Percentiles rank a stretch among this genome's conserved stretches.
phyloP scores from a whole-genome alignment of 805 yeast species.

The Ogataea pignaliae region DNA sequence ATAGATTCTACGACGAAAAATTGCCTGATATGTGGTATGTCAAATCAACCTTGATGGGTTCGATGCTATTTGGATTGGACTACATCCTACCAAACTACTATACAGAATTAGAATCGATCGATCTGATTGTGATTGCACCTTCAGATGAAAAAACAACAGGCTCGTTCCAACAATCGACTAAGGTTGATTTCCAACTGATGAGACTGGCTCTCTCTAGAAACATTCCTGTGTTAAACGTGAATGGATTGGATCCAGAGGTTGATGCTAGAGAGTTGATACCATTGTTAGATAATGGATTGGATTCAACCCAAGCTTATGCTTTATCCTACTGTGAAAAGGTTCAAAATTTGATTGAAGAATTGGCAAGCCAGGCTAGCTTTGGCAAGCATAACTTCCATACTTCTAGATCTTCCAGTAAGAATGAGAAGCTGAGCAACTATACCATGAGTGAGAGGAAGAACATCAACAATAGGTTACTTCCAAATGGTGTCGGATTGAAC shows the following conservation, averaged over 20 bases:
- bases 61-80: conserved; percentile 39
- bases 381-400: conserved; percentile 20
- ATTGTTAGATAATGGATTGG: conserved; percentile 10
- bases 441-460: conserved; percentile 8
- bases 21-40: conserved; percentile 39
- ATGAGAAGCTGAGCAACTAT: conserved; percentile 5
- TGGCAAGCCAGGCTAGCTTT: conserved; percentile 2
- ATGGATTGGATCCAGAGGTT: conserved; percentile 5
- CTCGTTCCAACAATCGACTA: conserved; percentile 24
- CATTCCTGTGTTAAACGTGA: conserved; percentile 21
- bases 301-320: conserved; percentile 6
- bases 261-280: conserved; percentile 2
- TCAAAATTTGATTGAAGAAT: conserved; percentile 7
- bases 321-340: conserved; percentile 12
- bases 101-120: conserved; percentile 33
- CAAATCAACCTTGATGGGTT: conserved; percentile 42
- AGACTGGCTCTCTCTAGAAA: conserved; percentile 18
- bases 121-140: conserved; percentile 43
- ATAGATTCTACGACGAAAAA: conserved; percentile 16
- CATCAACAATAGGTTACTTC: conserved; percentile 32
- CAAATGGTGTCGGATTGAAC: conserved; percentile 43
- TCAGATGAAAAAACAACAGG: conserved; percentile 41
- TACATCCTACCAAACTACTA: conserved; percentile 38
- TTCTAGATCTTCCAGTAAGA: conserved; percentile 9
- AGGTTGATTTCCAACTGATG: conserved; percentile 16